Evolutionary conservation across 257 asterid genomes (phyloP), one percentile per base, ranked within the genome.

Genomic region (Henckelia pumila): DNA sequence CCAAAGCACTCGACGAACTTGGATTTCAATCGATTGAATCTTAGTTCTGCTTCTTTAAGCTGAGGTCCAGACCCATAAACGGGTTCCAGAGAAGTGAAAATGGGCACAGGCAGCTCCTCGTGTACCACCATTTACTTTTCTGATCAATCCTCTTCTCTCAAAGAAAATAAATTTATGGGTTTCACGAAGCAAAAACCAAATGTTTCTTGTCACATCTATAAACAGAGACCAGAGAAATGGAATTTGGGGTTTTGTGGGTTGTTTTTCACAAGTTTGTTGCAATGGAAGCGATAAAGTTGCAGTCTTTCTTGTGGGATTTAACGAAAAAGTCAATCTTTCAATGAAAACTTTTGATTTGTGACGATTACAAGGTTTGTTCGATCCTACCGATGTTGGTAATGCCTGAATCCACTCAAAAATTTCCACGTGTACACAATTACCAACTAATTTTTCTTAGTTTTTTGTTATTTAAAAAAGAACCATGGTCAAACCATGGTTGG

Each of bases 61-160:
- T 76, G 92, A 16, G 96, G 87, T 53, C 95, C 97, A 66, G 73
- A 71, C 55, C 99, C 97, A n/a, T 90, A 93, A 56, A 90, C 89
- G 69, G 91, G 88, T 53, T 88, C 95, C 2, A 90, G 84, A 14
- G 84, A 76, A 63, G 77, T 68, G 80, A n/a, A n/a, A 66, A 84
- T 50, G 33, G 97, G 99, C n/a, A 84, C 89, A 1, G 95, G 90
- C 3, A 73, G 74, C 4, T 88, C 97, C 19, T 90, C 97, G 71
- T 88, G 89, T 71, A 78, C 85, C 75, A 86, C 92, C 92, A 85
- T 89, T 70, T 73, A 28, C 14, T 37, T 17, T 2, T 21, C 56
- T 19, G 73, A 62, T 62, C 63, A 50, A 44, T 44, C 1, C 14
- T 44, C n/a, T 44, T 44, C 7, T 3, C 19, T 44, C 0, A 3